Base-by-base conservation (phyloP, 1,139 yeast genomes). In the Zygosaccharomyces sapae region DNA sequence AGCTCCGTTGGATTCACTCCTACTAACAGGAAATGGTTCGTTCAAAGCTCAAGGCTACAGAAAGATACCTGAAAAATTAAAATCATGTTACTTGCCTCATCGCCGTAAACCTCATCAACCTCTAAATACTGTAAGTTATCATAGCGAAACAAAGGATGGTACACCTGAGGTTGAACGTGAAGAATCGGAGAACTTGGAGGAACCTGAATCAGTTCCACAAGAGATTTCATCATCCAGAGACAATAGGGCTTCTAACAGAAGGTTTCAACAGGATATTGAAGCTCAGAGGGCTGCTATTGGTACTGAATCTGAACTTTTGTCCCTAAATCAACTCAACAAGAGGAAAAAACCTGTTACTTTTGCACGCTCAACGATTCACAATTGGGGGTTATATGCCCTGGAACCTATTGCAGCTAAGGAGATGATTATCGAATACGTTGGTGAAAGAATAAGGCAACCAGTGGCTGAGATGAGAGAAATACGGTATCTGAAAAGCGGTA, bases 351-450 rank as follows among this genome's bases (percentile, higher is more conserved):
- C 96, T 0, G 97, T 92, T 9, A 85, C 94, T 13, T 90, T 90
- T 73, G 97, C 97, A 0, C 73, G 98, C 47, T 89, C 97, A 1
- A 95, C 97, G 0, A 92, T 92, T 59, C 98, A 94, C 65, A 89
- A 92, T 62, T 92, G 98, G 98, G 99, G 99, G 0, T 70, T 92
- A 43, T 92, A 89, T 68, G 98, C 98, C 0, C 72, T 87, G 62
- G 97, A 92, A 61, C 95, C 95, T 1, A 92, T 92, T 61, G 86
- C 88, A 10, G 94, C 95, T 1, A 86, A 84, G 56, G 98, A 92
- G 67, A 92, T 92, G 97, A 90, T 92, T 59, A 92, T 94, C 52
- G 99, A 94, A 66, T 92, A 92, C 60, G 97, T 92, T 12, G 99
- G 99, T 30, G 98, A 92, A 60, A 78, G 95, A 50, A 83, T 94